Conservation (phyloP, 306 rosid species). For the Pterocarpus santalinus region DNA sequence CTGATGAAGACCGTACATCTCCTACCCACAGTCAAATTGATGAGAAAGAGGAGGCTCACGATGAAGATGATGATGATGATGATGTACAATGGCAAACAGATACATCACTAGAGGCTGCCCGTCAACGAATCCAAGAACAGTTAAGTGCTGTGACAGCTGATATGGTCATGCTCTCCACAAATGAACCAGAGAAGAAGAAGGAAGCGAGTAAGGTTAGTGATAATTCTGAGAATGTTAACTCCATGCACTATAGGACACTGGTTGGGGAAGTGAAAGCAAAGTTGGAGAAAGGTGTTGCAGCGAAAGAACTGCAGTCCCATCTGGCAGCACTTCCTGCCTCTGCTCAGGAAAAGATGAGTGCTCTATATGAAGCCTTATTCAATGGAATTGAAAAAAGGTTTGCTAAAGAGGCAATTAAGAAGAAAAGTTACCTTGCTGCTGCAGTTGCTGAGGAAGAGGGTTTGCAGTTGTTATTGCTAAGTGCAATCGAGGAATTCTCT, state of each 20-base stretch:
- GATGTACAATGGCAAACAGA: conserved; percentile 75
- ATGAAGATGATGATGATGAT: conserved; percentile 47
- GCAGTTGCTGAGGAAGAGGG: conserved; percentile 57
- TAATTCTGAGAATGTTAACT: conserved; percentile 47
- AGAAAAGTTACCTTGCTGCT: conserved; percentile 57
- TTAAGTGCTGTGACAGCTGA: conserved; percentile 72
- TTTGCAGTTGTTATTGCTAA: conserved; percentile 52
- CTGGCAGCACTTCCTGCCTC: conserved; percentile 48
- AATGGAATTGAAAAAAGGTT: conserved; percentile 63
- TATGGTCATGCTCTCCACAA: conserved; percentile 72
- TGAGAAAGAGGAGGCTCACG: conserved; percentile 53
- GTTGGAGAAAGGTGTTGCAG: conserved; percentile 51
- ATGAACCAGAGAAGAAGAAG: conserved; percentile 57
- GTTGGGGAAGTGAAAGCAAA: conserved; percentile 56
- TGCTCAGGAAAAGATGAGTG: conserved; percentile 62
- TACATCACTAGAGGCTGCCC: conserved; percentile 72
- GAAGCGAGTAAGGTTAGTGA: conserved; percentile 36
- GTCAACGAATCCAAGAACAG: conserved; percentile 67
- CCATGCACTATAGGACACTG: conserved; percentile 33
- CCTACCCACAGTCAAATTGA: conserved; percentile 58
- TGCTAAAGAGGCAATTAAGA: conserved; percentile 56
- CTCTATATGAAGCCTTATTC: conserved; percentile 59
- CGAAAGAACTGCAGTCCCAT: conserved; percentile 52
- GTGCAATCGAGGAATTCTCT: conserved; percentile 59
- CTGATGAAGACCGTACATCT: conserved; percentile 67